Evolutionary conservation across 306 rosid genomes (phyloP), one percentile per base, ranked within the genome.

Genomic region (Castanea sativa): DNA sequence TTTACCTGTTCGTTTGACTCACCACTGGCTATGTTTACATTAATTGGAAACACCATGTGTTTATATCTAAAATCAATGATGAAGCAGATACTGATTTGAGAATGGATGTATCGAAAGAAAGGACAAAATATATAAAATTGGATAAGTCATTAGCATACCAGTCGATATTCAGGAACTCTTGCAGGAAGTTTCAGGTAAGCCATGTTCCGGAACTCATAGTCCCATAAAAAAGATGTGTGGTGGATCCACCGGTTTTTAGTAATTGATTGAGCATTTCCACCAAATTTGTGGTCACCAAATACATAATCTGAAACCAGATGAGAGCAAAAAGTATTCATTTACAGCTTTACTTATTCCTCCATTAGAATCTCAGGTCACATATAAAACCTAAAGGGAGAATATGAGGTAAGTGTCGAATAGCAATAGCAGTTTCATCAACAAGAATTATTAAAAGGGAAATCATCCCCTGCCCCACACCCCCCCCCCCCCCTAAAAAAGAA

Each of bases 241-340:
- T 95, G 98, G 78, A 95, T 77, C 99, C 98, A 95, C 61, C 96
- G 90, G 61, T 78, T 83, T 88, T 91, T 95, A 21, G 90, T 93
- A 82, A 93, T 95, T 45, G 98, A 95, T 77, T 93, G 99, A 78
- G 98, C 99, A 77, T 95, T 95, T 38, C 99, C 99, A 52, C 99
- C 99, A 85, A 94, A 94, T 78, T 94, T 94, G 72, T 58, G 87
- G 85, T 86, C 75, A 33, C 97, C 98, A 80, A 95, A 85, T 70
- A 89, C 99, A 85, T 95, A 95, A 88, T 95, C 98, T 95, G 68
- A 43, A 55, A 84, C 75, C 78, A 75, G 35, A 83, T 49, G 49
- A 53, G 71, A 78, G 60, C 11, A 15, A 84, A 67, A 58, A 30
- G 45, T 33, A 74, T 27, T 55, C 13, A 56, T 51, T 83, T 65